Evolutionary conservation across 495 filamentous ascomycete genomes (phyloP).

Genomic region (Aspergillus egyptiacus): DNA sequence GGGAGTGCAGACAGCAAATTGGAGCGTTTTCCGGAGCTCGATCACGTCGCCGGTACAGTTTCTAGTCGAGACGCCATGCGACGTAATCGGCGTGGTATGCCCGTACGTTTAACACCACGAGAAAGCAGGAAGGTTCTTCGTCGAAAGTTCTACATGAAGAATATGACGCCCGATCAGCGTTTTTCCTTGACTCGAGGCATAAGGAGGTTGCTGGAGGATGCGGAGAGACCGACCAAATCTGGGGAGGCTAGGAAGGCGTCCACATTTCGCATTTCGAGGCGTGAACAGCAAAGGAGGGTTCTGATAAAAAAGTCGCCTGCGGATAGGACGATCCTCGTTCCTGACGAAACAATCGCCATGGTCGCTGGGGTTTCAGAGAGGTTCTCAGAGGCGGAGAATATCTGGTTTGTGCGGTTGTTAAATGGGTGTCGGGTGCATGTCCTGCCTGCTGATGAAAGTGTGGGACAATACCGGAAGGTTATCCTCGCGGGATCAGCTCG

Average conservation of each 20-base stretch:
- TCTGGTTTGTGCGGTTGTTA: constrained; percentile 30
- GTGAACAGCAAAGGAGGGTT: too few species aligned
- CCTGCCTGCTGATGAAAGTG: constrained; percentile 24
- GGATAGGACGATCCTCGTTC: constrained; percentile 30
- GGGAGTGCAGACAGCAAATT: background rate
- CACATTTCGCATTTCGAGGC: too few species aligned
- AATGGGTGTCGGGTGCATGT: constrained; percentile 40
- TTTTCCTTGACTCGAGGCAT: background rate
- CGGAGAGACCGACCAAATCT: background rate
- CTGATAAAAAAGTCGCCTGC: too few species aligned
- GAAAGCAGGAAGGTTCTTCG: background rate
- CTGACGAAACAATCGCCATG: constrained; percentile 36
- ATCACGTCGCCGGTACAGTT: background rate
- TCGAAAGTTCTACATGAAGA: background rate
- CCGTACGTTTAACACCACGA: background rate
- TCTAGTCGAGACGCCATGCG: background rate
- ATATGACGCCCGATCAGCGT: background rate
- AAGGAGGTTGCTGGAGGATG: background rate
- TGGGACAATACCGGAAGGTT: constrained; percentile 31
- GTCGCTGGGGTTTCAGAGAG: constrained; percentile 27
- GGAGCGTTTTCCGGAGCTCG: background rate
- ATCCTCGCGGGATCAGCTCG: constrained; percentile 32
- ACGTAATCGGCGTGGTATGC: background rate
- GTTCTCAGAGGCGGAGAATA: constrained; percentile 29
- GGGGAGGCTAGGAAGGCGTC: background rate